A percentile compares a stretch with the other conserved stretches of the same genome.
Evolutionary conservation across 2,329 filamentous ascomycete genomes (phyloP).

Genomic region (Claviceps maximensis): DNA sequence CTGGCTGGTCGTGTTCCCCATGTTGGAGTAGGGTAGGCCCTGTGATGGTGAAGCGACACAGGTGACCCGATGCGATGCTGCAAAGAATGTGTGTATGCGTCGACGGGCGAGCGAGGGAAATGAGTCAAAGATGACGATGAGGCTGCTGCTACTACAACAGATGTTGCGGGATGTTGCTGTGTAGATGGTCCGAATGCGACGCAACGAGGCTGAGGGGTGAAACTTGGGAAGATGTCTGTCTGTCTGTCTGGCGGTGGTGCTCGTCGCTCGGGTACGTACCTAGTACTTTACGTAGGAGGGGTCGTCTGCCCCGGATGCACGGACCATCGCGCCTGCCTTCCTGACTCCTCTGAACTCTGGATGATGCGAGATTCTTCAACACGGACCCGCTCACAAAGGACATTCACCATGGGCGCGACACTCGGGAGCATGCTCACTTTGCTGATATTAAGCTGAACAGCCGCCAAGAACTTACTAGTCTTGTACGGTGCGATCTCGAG

Average conservation of each 20-base stretch:
- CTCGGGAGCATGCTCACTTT: no score
- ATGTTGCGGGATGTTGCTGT: no score
- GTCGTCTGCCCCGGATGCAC: slow-evolving; percentile 7
- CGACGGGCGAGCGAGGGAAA: neutral
- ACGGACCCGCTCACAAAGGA: neutral
- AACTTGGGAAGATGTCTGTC: no score
- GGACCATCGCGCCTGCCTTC: slow-evolving; percentile 2
- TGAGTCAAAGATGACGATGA: neutral
- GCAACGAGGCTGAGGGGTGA: no score
- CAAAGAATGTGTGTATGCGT: neutral
- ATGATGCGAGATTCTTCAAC: no score
- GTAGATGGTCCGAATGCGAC: neutral
- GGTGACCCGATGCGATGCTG: neutral
- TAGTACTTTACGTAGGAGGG: neutral
- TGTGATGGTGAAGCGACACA: neutral
- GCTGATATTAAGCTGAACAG: no score
- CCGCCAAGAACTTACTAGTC: no score
- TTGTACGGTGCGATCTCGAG: no score
- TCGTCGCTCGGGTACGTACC: neutral
- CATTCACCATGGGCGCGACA: neutral
- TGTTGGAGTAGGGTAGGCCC: slow-evolving; percentile 18
- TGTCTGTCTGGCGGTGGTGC: no score
- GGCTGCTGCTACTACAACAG: no score
- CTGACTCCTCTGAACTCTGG: no score
- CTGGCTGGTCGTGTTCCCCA: slow-evolving; percentile 57